phyloP scores from a whole-genome alignment of 1,284 basidiomycete genomes.

The Ceratobasidium sp. region DNA sequence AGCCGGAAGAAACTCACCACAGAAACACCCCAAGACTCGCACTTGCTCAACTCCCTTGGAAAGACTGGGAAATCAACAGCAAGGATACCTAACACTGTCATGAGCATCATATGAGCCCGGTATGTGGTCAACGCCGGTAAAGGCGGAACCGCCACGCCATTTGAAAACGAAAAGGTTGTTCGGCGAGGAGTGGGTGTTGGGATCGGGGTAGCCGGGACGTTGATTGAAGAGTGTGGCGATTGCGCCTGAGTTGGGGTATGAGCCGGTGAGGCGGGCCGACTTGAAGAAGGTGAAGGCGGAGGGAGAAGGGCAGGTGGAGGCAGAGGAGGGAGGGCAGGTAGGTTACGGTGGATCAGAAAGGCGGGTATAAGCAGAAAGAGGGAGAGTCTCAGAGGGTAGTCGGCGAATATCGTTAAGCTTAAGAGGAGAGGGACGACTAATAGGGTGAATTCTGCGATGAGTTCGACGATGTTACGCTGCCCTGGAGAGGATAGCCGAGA shows the following conservation, averaged over 20 bases:
- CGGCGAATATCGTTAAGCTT: constrained; percentile 82
- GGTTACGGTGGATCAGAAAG: constrained; percentile 53
- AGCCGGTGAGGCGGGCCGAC: constrained; percentile 59
- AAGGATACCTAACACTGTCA: constrained; percentile 92
- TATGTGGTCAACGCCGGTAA: constrained; percentile 88
- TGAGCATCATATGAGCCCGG: constrained; percentile 94
- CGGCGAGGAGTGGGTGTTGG: constrained; percentile 46
- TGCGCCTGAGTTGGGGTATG: constrained; percentile 59
- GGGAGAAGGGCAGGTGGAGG: constrained; percentile 28
- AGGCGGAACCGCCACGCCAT: constrained; percentile 53
- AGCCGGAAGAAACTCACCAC: constrained; percentile 68
- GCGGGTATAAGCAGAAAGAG: constrained; percentile 66
- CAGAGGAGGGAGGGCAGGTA: constrained; percentile 22
- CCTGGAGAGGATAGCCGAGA: constrained; percentile 41
- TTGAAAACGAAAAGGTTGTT: constrained; percentile 22
- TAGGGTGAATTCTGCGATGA: constrained; percentile 69
- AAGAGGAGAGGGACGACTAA: constrained; percentile 84
- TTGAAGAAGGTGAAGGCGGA: constrained; percentile 59
- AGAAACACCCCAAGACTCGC: constrained; percentile 94
- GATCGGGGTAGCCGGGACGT: constrained; percentile 48
- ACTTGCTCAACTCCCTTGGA: constrained; percentile 90
- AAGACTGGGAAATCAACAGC: constrained; percentile 97
- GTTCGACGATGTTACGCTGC: constrained; percentile 54
- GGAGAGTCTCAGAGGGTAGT: constrained; percentile 69
- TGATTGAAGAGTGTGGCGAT: constrained; percentile 40